A percentile compares a stretch with the other conserved stretches of the same genome.
phyloP scores from a whole-genome alignment of 495 filamentous ascomycete genomes.

The Emericellopsis terricola region DNA sequence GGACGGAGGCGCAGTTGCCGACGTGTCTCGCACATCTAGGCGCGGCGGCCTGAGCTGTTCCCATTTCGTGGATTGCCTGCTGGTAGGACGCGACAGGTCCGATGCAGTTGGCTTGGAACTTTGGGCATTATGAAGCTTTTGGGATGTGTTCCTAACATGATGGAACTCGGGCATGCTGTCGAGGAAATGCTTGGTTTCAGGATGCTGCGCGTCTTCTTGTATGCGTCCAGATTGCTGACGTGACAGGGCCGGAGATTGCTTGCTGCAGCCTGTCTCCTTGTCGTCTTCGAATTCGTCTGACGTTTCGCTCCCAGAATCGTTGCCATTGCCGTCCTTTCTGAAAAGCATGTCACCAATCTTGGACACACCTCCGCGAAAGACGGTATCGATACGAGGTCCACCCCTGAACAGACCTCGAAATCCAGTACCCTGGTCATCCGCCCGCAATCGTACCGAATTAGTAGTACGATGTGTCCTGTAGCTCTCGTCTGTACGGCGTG shows the following conservation, averaged over 20 bases:
- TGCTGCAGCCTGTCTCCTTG: conserved; percentile 13
- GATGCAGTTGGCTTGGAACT: conserved; percentile 2
- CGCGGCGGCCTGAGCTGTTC: conserved; percentile 41
- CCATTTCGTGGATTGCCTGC: conserved; percentile 25
- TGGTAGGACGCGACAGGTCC: conserved; percentile 12
- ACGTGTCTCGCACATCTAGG: conserved; percentile 38
- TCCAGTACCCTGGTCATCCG: conserved; percentile 22
- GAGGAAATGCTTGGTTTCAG: conserved; percentile 15
- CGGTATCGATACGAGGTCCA: conserved; percentile 26
- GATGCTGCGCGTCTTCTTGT: conserved; percentile 5
- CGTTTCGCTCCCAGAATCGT: conserved; percentile 14
- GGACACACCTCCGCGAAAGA: conserved; percentile 27
- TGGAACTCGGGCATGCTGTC: conserved; percentile 23
- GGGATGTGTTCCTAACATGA: neutral
- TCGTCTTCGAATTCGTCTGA: conserved; percentile 24
- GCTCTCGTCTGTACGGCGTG: conserved; percentile 13
- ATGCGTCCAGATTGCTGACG: conserved; percentile 7
- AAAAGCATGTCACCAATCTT: conserved; percentile 30
- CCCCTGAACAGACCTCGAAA: conserved; percentile 24
- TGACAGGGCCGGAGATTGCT: conserved; percentile 8
- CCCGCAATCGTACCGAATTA: conserved; percentile 16
- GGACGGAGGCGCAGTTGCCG: conserved; percentile 19
- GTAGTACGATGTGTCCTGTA: conserved; percentile 21
- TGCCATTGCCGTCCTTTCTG: conserved; percentile 17
- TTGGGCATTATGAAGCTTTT: too few relatives aligned